Evolutionary conservation across 2,329 filamentous ascomycete genomes (phyloP), one percentile per base, ranked within the genome.

Genomic region (Eutypa lata): DNA sequence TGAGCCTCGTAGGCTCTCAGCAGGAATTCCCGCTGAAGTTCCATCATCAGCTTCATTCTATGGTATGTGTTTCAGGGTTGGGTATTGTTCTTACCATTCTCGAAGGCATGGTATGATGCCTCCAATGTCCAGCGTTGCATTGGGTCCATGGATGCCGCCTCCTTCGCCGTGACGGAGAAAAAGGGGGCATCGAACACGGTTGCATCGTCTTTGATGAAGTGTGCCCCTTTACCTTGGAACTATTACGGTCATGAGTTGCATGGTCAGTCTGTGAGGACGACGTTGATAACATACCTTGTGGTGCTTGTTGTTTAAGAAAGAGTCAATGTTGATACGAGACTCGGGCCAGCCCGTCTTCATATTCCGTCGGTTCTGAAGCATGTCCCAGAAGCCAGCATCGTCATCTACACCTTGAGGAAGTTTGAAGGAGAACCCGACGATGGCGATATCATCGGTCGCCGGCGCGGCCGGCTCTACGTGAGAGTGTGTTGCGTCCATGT

Each of bases 101-200:
- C 70, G n/a, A 73, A 66, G 2, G 70, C 68, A 1, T 57, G 59
- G n/a, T 71, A 73, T 1, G 68, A 57, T 16, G 61, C 48, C 47
- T 73, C 71, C 8, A 73, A 59, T 5, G 61, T 61, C 63, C 61
- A 65, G 31, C 71, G 57, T 37, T 73, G 71, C 59, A 65, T 58
- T 0, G 73, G 73, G 50, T 75, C 73, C 68, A 74, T 69, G 6
- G 65, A 57, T 26, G 62, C 62, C 1, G 68, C 64, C 37, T 73
- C 71, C 10, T 62, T 64, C 3, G 68, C 60, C 2, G 65, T 66
- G n/a, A 73, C 64, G 0, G 64, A 65, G 56, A 75, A 75, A 53
- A 75, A 74, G 1, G 68, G 66, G 1, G 71, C 70, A 55, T 75
- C 73, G 49, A 73, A 74, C 3, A 51, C 54, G 2, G 57, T 65